These are phyloP conservation scores for Leishmania turanica DNA, from an alignment of 208 protist species.

Conservation along the genomic window DNA sequence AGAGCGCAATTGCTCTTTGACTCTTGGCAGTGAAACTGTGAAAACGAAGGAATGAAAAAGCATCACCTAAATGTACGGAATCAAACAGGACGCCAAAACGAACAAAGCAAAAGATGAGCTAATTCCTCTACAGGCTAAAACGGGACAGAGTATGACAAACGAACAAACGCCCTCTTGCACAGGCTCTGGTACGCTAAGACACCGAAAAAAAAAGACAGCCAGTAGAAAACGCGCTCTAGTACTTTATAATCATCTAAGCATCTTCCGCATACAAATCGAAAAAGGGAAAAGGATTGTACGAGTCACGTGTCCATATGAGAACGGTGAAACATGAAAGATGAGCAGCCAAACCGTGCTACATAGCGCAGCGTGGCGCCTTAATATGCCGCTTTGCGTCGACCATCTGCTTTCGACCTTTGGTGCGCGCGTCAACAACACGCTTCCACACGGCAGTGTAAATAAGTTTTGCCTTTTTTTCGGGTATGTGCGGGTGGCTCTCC, in stretches of 20 bases:
- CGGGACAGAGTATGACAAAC: neutral
- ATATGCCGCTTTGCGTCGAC: slow-evolving; percentile 67
- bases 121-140: neutral
- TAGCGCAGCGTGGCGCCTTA: slow-evolving; percentile 67
- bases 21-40: neutral
- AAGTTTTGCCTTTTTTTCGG: slow-evolving; percentile 86
- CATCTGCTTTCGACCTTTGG: slow-evolving; percentile 88
- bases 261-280: neutral
- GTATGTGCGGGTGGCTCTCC: slow-evolving; percentile 68
- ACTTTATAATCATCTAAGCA: slow-evolving; percentile 3
- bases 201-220: slow-evolving; percentile 3
- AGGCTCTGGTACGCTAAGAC: neutral
- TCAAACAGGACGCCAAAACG: neutral
- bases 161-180: neutral
- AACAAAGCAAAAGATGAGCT: neutral
- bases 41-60: slow-evolving; percentile 1
- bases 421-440: slow-evolving; percentile 85
- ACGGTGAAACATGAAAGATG: neutral
- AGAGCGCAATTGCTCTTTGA: neutral
- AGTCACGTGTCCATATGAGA: neutral
- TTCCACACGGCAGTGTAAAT: slow-evolving; percentile 90
- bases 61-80: neutral
- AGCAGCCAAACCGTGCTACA: slow-evolving; percentile 21
- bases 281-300: neutral
- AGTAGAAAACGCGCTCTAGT: slow-evolving; percentile 4